Base-by-base conservation (phyloP, 2,329 filamentous ascomycete genomes). In the Phaeosphaeriaceae sp. region DNA sequence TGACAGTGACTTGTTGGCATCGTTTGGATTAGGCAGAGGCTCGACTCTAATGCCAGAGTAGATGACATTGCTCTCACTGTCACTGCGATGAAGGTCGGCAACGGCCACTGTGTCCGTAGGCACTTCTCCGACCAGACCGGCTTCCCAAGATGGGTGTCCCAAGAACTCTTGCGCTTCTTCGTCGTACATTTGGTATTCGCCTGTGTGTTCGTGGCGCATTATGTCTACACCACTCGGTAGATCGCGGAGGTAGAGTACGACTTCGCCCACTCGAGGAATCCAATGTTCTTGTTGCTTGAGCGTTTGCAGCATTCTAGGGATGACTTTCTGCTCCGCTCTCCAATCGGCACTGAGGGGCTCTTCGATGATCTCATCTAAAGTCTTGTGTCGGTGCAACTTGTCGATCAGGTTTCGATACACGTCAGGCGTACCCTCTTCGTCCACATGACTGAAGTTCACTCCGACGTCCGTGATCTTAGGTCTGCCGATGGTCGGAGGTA, bases 21-120 rank as follows among this genome's bases (percentile, higher is more conserved):
- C 76, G 60, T 84, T 82, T 0, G 83, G 82, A 58, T 85, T 74
- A 0, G 86, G 81, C 13, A 87, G 72, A 0, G 84, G 85, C 63
- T 89, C 86, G 1, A 89, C 77, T 0, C 86, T 82, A 56, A 86
- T 84, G 0, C 86, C 85, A 24, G 82, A 82, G 56, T 81, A 81
- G 53, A 81, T 84, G 13, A 86, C 70, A 13, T 74, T 79, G 33
- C 67, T 76, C 36, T 74, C 65, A 48, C 82, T 81, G 0, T 73
- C 51, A 13, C 80, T 70, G 3, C 74, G 63, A 21, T 79, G 68
- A 2, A 87, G 71, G 56, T 87, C 84, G n/a, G 81, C 75, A 17
- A 81, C 73, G 1, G 73, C 66, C 0, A 79, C 67, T 1, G 67
- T 50, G 22, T 83, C 81, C 1, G 78, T 73, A 0, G 86, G 81